A percentile compares a stretch with the other conserved stretches of the same genome.
Conservation (phyloP, 331 rosid genomes). For the Pyracantha coccinea region DNA sequence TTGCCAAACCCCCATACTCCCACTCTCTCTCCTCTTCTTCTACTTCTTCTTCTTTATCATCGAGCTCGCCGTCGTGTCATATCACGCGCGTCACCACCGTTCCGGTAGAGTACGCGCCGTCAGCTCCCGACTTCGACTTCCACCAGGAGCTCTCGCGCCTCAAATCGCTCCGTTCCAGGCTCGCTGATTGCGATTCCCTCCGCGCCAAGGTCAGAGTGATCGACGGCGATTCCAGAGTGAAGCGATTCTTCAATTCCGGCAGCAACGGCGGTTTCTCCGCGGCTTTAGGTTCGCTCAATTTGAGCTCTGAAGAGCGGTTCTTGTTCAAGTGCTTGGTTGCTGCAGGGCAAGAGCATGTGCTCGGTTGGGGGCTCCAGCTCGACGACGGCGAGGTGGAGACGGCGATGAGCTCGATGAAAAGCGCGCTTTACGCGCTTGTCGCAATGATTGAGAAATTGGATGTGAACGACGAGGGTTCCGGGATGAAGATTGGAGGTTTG, state of each 20-base stretch:
- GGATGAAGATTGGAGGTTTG: constrained; percentile 23
- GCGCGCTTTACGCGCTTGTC: constrained; percentile 57
- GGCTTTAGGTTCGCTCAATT: constrained; percentile 27
- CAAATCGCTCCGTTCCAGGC: constrained; percentile 37
- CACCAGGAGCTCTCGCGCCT: constrained; percentile 57
- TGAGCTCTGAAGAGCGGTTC: constrained; percentile 32
- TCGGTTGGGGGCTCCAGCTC: constrained; percentile 32
- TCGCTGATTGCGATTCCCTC: constrained; percentile 23
- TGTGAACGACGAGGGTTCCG: constrained; percentile 20
- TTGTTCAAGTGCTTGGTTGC: constrained; percentile 76
- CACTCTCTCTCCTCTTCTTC: background rate
- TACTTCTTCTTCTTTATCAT: constrained; percentile 6
- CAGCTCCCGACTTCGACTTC: constrained; percentile 49
- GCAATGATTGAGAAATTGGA: constrained; percentile 70
- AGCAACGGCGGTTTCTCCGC: constrained; percentile 16
- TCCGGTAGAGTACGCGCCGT: constrained; percentile 49
- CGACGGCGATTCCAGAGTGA: constrained; percentile 63
- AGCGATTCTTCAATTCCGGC: constrained; percentile 40
- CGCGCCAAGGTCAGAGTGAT: constrained; percentile 36
- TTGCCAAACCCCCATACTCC: constrained; percentile 13
- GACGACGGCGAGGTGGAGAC: constrained; percentile 26
- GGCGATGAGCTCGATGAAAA: constrained; percentile 46
- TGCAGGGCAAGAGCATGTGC: constrained; percentile 75
- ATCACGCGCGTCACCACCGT: constrained; percentile 58
- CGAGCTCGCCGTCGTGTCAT: constrained; percentile 6